Conservation (phyloP, 176 grass and related monocot genomes). For the Zoysia pacifica region DNA sequence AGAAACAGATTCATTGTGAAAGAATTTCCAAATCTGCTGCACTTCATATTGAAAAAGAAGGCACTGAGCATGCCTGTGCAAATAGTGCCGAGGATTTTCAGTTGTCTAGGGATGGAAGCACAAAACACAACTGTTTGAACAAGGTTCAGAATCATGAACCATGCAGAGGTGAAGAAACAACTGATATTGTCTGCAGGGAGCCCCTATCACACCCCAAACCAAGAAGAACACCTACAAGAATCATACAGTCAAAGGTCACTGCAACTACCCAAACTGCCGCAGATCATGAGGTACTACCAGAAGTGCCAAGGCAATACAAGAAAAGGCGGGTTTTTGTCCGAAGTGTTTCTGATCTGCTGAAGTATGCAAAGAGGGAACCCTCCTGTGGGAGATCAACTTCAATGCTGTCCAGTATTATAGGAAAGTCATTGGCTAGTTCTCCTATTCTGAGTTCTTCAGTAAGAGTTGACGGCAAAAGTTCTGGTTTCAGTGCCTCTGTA, state of each 20-base stretch:
- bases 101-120: conserved; percentile 21
- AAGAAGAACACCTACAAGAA: conserved; percentile 50
- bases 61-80: conserved; percentile 13
- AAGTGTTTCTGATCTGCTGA: conserved; percentile 59
- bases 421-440: conserved; percentile 46
- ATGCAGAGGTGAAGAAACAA: conserved; percentile 30
- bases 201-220: conserved; percentile 34
- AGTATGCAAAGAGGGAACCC: conserved; percentile 50
- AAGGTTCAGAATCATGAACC: conserved; percentile 32
- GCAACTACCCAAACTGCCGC: conserved; percentile 7
- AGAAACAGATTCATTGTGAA: conserved; percentile 5
- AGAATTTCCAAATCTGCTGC: conserved; percentile 17
- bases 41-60: conserved; percentile 37
- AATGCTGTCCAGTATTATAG: conserved; percentile 41
- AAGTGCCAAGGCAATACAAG: conserved; percentile 42
- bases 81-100: conserved; percentile 34
- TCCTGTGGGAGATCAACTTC: conserved; percentile 44
- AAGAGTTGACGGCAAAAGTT: conserved; percentile 43
- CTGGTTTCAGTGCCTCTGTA: conserved; percentile 37
- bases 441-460: conserved; percentile 39
- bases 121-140: background rate
- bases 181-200: conserved; percentile 21
- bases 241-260: conserved; percentile 36
- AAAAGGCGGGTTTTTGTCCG: conserved; percentile 65
- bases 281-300: conserved; percentile 40